Evolutionary conservation across 345 rosid species (phyloP), one percentile per base, ranked within the genome.

Genomic region (Bruguiera sexangula): DNA sequence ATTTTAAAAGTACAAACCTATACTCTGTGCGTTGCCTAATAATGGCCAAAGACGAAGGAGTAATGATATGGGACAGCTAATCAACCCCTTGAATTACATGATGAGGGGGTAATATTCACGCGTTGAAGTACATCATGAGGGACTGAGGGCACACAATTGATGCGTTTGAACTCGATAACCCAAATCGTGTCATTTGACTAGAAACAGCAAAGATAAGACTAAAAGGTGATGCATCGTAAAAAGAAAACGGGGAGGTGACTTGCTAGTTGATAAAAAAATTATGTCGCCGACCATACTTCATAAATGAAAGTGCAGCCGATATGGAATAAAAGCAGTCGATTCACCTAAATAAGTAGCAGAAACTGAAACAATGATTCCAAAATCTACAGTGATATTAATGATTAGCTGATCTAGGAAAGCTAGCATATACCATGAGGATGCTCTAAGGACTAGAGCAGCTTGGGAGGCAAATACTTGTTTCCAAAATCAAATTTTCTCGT

Each of bases 291-390:
- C 72, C 4, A 60, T 29, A 69, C 30, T 19, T 58, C 51, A 48
- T n/a, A 24, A 68, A 43, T 46, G 65, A 60, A 69, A 69, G 58
- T n/a, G 66, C 60, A 60, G 50, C 24, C 22, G 11, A 30, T 26
- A 53, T 56, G 60, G 60, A 56, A 56, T 24, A 56, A 24, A 11
- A 24, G 31, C 6, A 61, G 32, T 15, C 34, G 36, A 69, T 60
- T 32, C 31, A 1, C 32, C 22, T 15, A 22, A 36, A 69, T 43
- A 59, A 58, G 63, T 13, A 43, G 55, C 30, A 59, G 5, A 11
- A 16, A 0, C 21, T 6, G 5, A 67, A 27, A 20, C 59, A 13
- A 43, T 6, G 27, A 22, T 31, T 8, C 2, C 31, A 30, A 52
- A 32, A 15, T 39, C 46, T 5, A 19, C 19, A 13, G 50, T 27